Evolutionary conservation across 2,329 filamentous ascomycete genomes (phyloP), one percentile per base, ranked within the genome.

Genomic region (Grosmannia clavigera): DNA sequence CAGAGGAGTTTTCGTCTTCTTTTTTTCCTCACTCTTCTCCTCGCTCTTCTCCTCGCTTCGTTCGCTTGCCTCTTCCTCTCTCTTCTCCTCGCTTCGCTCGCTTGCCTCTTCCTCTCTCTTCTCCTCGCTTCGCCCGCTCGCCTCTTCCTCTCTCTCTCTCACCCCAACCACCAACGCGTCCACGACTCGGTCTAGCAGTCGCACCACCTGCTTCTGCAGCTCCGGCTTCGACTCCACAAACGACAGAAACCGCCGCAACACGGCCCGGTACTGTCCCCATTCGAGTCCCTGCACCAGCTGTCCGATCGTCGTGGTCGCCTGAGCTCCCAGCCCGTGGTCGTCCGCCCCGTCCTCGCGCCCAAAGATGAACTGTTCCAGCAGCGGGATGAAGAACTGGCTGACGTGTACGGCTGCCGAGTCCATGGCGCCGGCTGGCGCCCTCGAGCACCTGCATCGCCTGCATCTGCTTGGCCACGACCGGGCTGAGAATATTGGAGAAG

Each of bases 341-440:
- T 96, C 90, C 27, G 71, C 77, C 10, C 80, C 78, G 55, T 90
- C 88, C 5, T 82, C 83, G 62, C 87, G 84, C 61, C 91, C 87
- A 68, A 96, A 92, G 29, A 96, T 86, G 68, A 96, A 97, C 69
- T 96, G 92, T 69, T 99, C 94, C 11, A 97, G 78, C 25, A 99
- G 78, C 0, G 94, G 95, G 50, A 99, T 82, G 69, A 97, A 90
- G 68, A 96, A 88, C 22, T 92, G 86, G 61, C 86, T 85, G 64
- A 95, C 79, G 67, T 95, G 95, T n/a, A 58, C 84, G 83, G 67
- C 89, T 88, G 63, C 81, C 81, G 61, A 99, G 76, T 56, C 83
- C 78, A 14, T 48, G 57, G 60, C 79, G 79, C 11, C 76, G 71
- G 60, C 89, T 88, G 63, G 87, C 86, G 10, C 80, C 75, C 60